Evolutionary conservation across 495 filamentous ascomycete species (phyloP), one percentile per base, ranked within the genome.

Genomic region (Trichoderma virens): DNA sequence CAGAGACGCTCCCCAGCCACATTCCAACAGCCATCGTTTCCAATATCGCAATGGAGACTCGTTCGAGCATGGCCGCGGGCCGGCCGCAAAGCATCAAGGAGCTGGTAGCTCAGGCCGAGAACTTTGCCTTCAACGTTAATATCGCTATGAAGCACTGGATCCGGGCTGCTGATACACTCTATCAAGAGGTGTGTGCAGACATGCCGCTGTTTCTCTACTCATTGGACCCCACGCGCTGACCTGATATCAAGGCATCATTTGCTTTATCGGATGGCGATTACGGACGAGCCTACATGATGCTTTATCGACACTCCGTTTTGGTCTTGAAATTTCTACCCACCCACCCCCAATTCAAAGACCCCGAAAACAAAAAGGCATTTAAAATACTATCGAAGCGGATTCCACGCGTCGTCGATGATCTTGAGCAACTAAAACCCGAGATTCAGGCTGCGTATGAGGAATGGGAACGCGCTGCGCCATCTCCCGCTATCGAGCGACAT

Each of bases 251-350:
- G 80, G 77, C 71, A 5, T 67, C 69, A 13, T 90, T 92, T 66
- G 97, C 97, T 73, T 83, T 93, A 70, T 83, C 79, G 23, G 95
- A 98, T 76, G 87, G 89, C 64, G 90, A 96, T 76, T 81, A 91
- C 59, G 84, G 93, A 65, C 89, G 93, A 70, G 88, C 93, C 2
- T 98, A 94, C 75, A 78, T 97, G 27, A 79, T 97, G 20, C 82
- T 96, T 9, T 88, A 92, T 66, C 86, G 94, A 71, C 91, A 93
- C 75, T 88, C 89, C 13, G 81, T 83, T 59, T 82, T 97, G 7
- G 80, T 90, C 4, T 76, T 88, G 32, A 78, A 86, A 2, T 78
- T 84, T 45, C 78, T 92, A 16, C 76, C 79, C 0, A 76, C 70
- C 1, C 89, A 91, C 68, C 88, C 89, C 76, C 84, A 67, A 84